A percentile compares a stretch with the other conserved stretches of the same genome.
These are phyloP conservation scores for Phytophthora uliginosa DNA, from an alignment of 352 stramenopile genomes.

Conservation along the genomic window DNA sequence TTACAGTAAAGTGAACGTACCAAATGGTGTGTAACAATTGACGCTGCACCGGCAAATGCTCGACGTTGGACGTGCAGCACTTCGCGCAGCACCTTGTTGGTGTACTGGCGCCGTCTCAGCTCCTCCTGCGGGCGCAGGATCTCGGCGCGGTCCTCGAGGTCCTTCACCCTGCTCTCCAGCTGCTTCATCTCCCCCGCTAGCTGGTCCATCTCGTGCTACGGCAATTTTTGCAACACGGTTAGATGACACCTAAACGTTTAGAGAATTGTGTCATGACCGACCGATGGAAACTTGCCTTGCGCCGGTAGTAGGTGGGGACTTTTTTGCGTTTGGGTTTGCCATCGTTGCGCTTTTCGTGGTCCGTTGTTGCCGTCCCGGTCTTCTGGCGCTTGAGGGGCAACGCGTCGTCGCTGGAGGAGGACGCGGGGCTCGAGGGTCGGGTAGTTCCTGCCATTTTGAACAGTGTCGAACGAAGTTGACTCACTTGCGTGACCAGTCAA, in stretches of 20 bases:
- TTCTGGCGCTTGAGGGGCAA: conserved; percentile 15
- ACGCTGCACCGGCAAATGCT: conserved; percentile 27
- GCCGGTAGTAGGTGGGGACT: conserved; percentile 38
- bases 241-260: neutral
- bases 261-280: neutral
- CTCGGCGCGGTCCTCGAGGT: conserved; percentile 23
- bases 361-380: neutral
- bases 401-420: conserved; percentile 13
- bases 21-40: conserved; percentile 38
- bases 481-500: no score
- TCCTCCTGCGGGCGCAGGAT: conserved; percentile 24
- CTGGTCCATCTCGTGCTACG: conserved; percentile 34
- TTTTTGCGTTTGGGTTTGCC: conserved; percentile 33
- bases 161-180: conserved; percentile 19
- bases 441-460: neutral
- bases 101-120: conserved; percentile 18
- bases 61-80: conserved; percentile 36
- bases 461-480: neutral
- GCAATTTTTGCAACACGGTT: neutral
- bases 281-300: conserved; percentile 27
- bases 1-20: conserved; percentile 21
- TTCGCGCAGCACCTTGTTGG: conserved; percentile 32
- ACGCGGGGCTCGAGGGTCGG: neutral
- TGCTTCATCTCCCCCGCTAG: conserved; percentile 30
- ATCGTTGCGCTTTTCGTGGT: conserved; percentile 18